A percentile compares a stretch with the other conserved stretches of the same genome.
phyloP scores from a whole-genome alignment of 805 yeast genomes.

The Kluyveromyces nonfermentans region DNA sequence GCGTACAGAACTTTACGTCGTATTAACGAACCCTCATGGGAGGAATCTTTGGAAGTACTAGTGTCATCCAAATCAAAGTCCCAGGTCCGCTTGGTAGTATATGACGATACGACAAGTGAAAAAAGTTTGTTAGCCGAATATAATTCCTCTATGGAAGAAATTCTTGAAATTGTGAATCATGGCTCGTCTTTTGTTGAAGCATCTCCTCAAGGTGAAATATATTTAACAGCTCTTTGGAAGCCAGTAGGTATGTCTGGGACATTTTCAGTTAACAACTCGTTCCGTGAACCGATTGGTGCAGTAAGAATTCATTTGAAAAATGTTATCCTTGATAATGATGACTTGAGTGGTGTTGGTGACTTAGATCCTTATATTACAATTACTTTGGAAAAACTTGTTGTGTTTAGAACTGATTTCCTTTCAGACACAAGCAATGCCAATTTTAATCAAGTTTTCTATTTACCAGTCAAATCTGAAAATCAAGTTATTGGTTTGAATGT shows the following conservation, averaged over 20 bases:
- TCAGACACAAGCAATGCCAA: constrained; percentile 46
- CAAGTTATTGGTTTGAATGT: constrained; percentile 51
- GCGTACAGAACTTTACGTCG: constrained; percentile 53
- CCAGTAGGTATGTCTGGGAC: constrained; percentile 51
- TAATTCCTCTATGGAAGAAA: constrained; percentile 40
- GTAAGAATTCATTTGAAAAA: constrained; percentile 48
- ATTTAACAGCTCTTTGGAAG: constrained; percentile 58
- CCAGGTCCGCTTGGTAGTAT: constrained; percentile 44
- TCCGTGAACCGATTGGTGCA: constrained; percentile 52
- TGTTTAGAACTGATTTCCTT: constrained; percentile 45
- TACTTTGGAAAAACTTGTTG: constrained; percentile 46
- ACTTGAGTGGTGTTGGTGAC: constrained; percentile 58
- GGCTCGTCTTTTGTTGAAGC: constrained; percentile 40
- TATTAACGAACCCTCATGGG: constrained; percentile 68
- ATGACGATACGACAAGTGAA: constrained; percentile 43
- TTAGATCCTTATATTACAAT: constrained; percentile 69
- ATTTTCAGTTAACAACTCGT: constrained; percentile 35
- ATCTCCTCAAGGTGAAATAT: constrained; percentile 45
- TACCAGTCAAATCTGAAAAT: constrained; percentile 52
- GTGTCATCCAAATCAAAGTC: constrained; percentile 53
- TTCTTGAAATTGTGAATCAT: constrained; percentile 34
- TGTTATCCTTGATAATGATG: constrained; percentile 39
- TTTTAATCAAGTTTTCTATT: constrained; percentile 49
- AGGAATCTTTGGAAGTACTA: constrained; percentile 50
- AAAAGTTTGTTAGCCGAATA: constrained; percentile 46